Base-by-base conservation (phyloP, 23 red algal genomes). In the Gracilaria domingensis region DNA sequence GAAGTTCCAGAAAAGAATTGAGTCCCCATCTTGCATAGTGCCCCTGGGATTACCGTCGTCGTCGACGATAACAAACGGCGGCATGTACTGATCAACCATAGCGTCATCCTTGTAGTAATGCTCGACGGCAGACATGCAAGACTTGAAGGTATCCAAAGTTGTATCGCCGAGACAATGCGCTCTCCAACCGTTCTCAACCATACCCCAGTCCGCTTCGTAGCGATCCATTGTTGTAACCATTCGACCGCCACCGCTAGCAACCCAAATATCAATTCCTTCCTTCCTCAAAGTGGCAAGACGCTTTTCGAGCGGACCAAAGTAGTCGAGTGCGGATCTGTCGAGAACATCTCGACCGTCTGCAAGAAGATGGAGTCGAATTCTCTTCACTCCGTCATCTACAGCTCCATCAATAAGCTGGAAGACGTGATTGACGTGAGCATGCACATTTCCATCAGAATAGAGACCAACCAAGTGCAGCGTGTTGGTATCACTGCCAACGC, bases 1-100 rank as follows among this genome's bases (percentile, higher is more conserved):
- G 38, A 98, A 98, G 81, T 98, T 94, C 83, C 92, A 98, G 70
- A 98, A 93, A 55, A 98, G 75, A 47, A 98, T 69, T 14, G 96
- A 94, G 51, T 98, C 96, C 18, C 89, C 89, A 80, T 94, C 92
- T 20, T 81, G 32, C 79, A 98, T 92, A 18, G 84, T 33, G 7
- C 95, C 95, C 18, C 84, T 57, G 9, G 95, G 55, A 75, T 87
- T 84, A 36, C 82, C 85, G 17, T 96, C 81, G 26, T 92, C 87
- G 58, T 96, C 95, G 2, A 92, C 95, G 29, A 96, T 71, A 29
- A 96, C 90, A 87, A 93, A 96, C 17, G 87, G 79, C n/a, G 95
- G 95, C 74, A 96, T 67, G 34, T 89, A 96, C 82, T 96, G 95
- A 83, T 96, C 95, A 29, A 84, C 78, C 83, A 96, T 88, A 18